phyloP scores from a whole-genome alignment of 495 filamentous ascomycete genomes.

The Cudoniella acicularis region DNA sequence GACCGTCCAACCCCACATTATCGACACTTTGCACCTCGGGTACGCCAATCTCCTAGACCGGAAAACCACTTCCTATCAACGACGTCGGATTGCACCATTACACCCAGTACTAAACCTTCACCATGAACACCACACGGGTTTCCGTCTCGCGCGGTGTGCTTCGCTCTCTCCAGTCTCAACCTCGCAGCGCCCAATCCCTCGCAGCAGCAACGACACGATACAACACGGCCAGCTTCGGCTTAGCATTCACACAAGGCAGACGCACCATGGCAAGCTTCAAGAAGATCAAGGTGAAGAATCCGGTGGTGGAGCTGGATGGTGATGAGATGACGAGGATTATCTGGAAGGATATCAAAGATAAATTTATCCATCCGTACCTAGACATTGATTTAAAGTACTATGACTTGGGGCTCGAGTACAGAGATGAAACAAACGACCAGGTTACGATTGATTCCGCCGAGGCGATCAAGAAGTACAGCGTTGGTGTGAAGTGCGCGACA shows the following conservation, averaged over 20 bases:
- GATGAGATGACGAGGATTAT: slow-evolving; percentile 99
- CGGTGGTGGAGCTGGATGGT: slow-evolving; percentile 93
- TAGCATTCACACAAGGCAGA: slow-evolving; percentile 12
- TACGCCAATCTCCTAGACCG: background rate
- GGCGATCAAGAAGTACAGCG: slow-evolving; percentile 97
- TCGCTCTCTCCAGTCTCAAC: background rate
- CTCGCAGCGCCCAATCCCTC: background rate
- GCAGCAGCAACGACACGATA: background rate
- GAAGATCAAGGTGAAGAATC: slow-evolving; percentile 98
- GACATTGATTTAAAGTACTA: slow-evolving; percentile 99
- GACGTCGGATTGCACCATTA: background rate
- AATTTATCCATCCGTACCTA: slow-evolving; percentile 93
- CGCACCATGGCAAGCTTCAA: slow-evolving; percentile 25
- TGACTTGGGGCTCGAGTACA: slow-evolving; percentile 90
- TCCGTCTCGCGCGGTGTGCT: slow-evolving; percentile 10
- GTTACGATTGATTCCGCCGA: slow-evolving; percentile 93
- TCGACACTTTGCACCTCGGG: background rate
- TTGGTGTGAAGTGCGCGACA: slow-evolving; percentile 98
- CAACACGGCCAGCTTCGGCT: slow-evolving; percentile 12
- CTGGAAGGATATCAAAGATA: slow-evolving; percentile 97
- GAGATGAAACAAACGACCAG: slow-evolving; percentile 92
- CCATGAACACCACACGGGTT: slow-evolving; percentile 30
- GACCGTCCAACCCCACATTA: background rate
- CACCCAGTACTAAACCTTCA: slow-evolving; percentile 28
- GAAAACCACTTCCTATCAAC: background rate